Conservation (phyloP, 108 stramenopile genomes). For the Asterionellopsis glacialis region DNA sequence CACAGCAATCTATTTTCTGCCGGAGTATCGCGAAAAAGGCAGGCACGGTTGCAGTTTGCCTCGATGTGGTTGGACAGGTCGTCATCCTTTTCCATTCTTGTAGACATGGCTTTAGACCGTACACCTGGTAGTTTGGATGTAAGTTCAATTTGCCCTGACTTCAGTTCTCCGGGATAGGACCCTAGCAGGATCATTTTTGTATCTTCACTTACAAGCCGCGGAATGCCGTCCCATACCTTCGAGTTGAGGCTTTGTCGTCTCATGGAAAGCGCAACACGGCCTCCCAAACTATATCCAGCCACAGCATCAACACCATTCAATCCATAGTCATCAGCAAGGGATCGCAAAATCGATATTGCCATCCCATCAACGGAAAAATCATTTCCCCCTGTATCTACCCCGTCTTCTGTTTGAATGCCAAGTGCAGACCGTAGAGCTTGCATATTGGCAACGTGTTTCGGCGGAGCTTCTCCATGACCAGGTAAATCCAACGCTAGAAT, state of each 20-base stretch:
- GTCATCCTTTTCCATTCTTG: conserved; percentile 36
- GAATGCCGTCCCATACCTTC: neutral
- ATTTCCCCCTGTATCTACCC: conserved; percentile 4
- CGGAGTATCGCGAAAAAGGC: neutral
- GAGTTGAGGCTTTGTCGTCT: conserved; percentile 18
- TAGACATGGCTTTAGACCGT: neutral
- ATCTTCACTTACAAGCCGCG: conserved; percentile 25
- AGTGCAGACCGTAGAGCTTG: conserved; percentile 30
- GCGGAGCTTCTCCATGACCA: conserved; percentile 59
- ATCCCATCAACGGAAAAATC: conserved; percentile 46
- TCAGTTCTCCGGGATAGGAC: conserved; percentile 30
- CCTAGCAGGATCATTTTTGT: conserved; percentile 31
- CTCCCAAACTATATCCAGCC: conserved; percentile 80
- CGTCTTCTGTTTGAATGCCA: conserved; percentile 17
- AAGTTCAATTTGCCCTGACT: neutral
- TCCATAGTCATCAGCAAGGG: conserved; percentile 42
- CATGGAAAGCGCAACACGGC: conserved; percentile 83
- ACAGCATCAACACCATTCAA: conserved; percentile 55
- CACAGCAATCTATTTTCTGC: conserved; percentile 11
- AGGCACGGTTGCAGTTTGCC: conserved; percentile 2
- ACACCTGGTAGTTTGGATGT: too few species aligned
- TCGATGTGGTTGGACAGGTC: conserved; percentile 14
- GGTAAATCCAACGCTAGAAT: conserved; percentile 67
- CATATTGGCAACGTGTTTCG: conserved; percentile 20
- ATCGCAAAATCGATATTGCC: conserved; percentile 42